Percentiles rank a stretch among this genome's conserved stretches.
These are phyloP conservation scores for Eimeria necatrix DNA, from an alignment of 169 alveolate species.

Conservation along the genomic window DNA sequence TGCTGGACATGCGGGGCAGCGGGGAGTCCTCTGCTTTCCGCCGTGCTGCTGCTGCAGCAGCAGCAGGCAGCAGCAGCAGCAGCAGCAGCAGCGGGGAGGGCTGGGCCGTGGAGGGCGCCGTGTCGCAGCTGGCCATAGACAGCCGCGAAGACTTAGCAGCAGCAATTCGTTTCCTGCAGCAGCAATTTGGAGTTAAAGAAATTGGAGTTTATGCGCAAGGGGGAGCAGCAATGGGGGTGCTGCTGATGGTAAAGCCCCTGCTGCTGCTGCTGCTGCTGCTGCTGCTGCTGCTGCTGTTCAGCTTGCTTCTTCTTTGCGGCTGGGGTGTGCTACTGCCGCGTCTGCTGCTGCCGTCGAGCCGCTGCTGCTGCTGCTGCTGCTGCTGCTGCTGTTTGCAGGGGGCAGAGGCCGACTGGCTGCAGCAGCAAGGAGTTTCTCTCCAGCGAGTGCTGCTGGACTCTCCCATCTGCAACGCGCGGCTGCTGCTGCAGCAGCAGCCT, in stretches of 20 bases:
- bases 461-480: conserved; percentile 56
- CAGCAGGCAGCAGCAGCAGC: background rate
- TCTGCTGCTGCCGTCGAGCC: conserved; percentile 11
- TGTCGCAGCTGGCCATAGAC: conserved; percentile 36
- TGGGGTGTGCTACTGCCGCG: background rate
- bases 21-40: conserved; percentile 37
- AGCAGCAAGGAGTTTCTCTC: background rate
- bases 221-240: conserved; percentile 73
- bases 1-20: conserved; percentile 5
- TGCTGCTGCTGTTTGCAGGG: conserved; percentile 31
- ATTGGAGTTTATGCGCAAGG: conserved; percentile 65
- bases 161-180: background rate
- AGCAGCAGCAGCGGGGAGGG: conserved; percentile 33
- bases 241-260: conserved; percentile 51
- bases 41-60: background rate
- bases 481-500: conserved; percentile 35
- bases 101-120: conserved; percentile 19
- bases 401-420: conserved; percentile 29
- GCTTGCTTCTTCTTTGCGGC: background rate
- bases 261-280: conserved; percentile 29
- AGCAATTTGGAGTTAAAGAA: background rate
- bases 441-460: conserved; percentile 46
- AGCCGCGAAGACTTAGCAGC: background rate
- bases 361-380: background rate
- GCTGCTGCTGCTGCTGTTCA: conserved; percentile 30